Percentiles rank a stretch among this genome's conserved stretches.
Evolutionary conservation across 352 stramenopile genomes (phyloP).

Genomic region (Phytophthora pistaciae): DNA sequence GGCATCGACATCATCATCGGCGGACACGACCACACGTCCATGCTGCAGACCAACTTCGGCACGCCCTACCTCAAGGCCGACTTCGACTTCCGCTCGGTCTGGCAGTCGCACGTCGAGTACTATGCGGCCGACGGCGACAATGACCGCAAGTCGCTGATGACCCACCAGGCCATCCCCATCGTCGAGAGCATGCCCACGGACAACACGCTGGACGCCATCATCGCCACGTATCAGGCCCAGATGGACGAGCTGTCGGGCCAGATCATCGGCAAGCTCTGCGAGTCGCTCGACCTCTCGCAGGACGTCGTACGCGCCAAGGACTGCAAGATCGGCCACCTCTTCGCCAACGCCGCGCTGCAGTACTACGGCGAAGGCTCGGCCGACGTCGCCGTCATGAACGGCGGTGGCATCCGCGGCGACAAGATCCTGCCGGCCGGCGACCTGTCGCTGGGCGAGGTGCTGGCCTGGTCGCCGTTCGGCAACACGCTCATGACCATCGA

Average conservation of each 20-base stretch:
- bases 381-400: slow-evolving; percentile 73
- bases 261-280: slow-evolving; percentile 64
- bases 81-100: slow-evolving; percentile 78
- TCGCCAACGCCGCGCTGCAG: slow-evolving; percentile 52
- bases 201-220: slow-evolving; percentile 53
- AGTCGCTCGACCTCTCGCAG: slow-evolving; percentile 60
- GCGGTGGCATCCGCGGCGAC: slow-evolving; percentile 72
- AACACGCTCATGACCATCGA: slow-evolving; percentile 70
- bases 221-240: slow-evolving; percentile 51
- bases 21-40: slow-evolving; percentile 78
- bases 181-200: slow-evolving; percentile 68
- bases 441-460: slow-evolving; percentile 65
- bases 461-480: slow-evolving; percentile 75
- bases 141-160: slow-evolving; percentile 52
- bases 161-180: slow-evolving; percentile 61
- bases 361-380: slow-evolving; percentile 63
- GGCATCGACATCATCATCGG: slow-evolving; percentile 76
- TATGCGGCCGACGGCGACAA: slow-evolving; percentile 46
- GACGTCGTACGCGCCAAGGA: slow-evolving; percentile 59
- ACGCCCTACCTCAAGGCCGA: slow-evolving; percentile 81
- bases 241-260: slow-evolving; percentile 55
- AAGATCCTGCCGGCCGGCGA: slow-evolving; percentile 57
- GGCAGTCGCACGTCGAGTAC: slow-evolving; percentile 68
- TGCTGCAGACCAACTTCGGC: slow-evolving; percentile 78
- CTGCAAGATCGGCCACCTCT: slow-evolving; percentile 63